Evolutionary conservation across 306 rosid genomes (phyloP), one percentile per base, ranked within the genome.

Genomic region (Pyrus betulifolia): DNA sequence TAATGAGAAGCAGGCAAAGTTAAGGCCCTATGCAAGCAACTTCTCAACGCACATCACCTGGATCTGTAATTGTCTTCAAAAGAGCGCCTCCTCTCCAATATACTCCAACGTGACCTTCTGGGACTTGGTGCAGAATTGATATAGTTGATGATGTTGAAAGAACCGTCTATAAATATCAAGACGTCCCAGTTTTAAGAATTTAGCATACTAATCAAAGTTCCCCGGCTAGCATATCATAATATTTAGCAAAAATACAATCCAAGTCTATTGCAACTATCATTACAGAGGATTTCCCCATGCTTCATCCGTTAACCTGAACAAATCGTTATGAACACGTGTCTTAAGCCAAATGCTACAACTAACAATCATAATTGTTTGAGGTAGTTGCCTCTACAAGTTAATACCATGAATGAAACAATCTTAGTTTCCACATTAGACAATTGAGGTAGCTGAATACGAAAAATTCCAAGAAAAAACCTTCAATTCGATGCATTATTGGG

Each of bases 11-110:
- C 44, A 74, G 52, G 52, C 68, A 45, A 45, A 46, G 60, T 62
- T 58, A 4, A 62, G 67, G 72, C 22, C 15, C 68, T 62, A 64
- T 38, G 62, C 30, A 77, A 74, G 4, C 27, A 74, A 61, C 59
- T 8, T 21, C 54, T 45, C 46, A 13, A 28, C 4, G 46, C 31
- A 28, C 19, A 44, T 62, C 45, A 95, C 98, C 97, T 87, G 98
- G 98, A 69, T 88, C 85, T 5, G 98, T 86, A 69, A 92, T 88
- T 17, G 83, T 82, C 40, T 90, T 84, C 75, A 95, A 70, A 85
- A 95, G 98, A 67, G 98, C 97, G 54, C 98, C 98, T 74, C 98
- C 97, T 82, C 89, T 88, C 98, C 98, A 95, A 78, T 95, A 95
- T 64, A 82, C 98, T 51, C 98, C 97, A 8, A 92, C 98, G 78